Base-by-base conservation (phyloP, 2,329 filamentous ascomycete species). In the Penicillium sp. region DNA sequence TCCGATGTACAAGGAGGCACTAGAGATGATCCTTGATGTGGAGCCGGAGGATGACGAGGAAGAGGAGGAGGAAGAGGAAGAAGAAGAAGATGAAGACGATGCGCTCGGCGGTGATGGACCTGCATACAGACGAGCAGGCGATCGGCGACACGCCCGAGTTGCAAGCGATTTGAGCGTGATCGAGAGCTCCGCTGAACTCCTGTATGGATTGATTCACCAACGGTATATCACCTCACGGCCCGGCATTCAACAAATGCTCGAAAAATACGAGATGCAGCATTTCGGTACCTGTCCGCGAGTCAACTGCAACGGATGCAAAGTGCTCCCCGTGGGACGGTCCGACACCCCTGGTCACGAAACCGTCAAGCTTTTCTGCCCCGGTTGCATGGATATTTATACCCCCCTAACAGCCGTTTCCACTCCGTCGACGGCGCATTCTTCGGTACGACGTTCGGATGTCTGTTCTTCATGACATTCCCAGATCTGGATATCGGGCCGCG, bases 11-110 rank as follows among this genome's bases (percentile, higher is more conserved):
- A 99, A 97, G 77, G 94, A 99, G 77, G 94, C 94, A 12, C 79
- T 99, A 61, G 94, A 99, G 84, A 97, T 99, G 93, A 97, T 99
- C 64, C 82, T 99, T 61, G 94, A 99, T 67, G 94, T 99, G 48
- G 94, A 99, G 72, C 92, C 94, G 36, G 93, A 97, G 77, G 93
- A 97, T 42, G 84, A 87, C 41, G 83, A 86, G 51, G 84, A 87
- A 31, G 83, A 86, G 30, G 84, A 87, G 28, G 84, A 87, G 28
- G 84, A 86, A 40, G 81, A 84, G 16, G 82, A 88, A 60, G 86
- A 92, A 54, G 83, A 87, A 1, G 87, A 89, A 31, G 87, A 89
- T 50, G 79, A 83, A 17, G 88, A 89, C 58, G 84, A 88, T 17
- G 82, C 84, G 54, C 83, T 89, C 55, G 86, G 82, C 16, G 83